Evolutionary conservation across 2,329 filamentous ascomycete species (phyloP).

Genomic region (Domatiomyces catenatus): DNA sequence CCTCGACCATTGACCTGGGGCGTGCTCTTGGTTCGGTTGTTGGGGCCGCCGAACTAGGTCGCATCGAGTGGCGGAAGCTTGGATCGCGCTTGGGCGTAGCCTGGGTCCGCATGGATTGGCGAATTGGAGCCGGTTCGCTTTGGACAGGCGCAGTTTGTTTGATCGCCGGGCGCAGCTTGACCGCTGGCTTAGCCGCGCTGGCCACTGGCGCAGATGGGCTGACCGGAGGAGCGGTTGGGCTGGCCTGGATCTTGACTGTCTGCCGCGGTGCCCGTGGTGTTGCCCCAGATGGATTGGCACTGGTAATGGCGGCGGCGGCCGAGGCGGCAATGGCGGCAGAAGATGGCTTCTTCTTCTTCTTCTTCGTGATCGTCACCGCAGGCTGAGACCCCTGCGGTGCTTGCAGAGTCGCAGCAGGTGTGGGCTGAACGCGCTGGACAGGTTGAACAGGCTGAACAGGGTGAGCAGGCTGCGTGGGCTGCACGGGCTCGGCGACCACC

Average conservation of each 20-base stretch:
- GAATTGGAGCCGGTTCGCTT: background rate
- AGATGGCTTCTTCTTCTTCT: constrained; percentile 11
- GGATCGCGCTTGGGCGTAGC: background rate
- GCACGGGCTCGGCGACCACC: background rate
- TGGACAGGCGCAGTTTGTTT: constrained; percentile 5
- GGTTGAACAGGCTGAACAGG: too few species aligned
- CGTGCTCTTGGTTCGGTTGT: background rate
- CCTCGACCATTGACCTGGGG: constrained; percentile 2
- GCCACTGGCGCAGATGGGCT: background rate
- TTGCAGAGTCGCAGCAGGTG: background rate
- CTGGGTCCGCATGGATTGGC: background rate
- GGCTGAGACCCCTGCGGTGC: background rate
- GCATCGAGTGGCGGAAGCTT: constrained; percentile 10
- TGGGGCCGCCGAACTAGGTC: background rate
- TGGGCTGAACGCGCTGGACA: background rate
- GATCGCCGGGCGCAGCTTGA: constrained; percentile 14
- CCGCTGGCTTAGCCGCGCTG: background rate
- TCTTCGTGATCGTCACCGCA: background rate
- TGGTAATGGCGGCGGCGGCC: constrained; percentile 5
- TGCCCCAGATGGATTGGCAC: background rate
- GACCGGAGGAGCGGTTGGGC: background rate
- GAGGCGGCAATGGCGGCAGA: constrained; percentile 8
- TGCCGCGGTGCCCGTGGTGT: background rate
- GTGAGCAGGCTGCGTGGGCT: background rate
- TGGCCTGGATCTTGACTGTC: background rate